Evolutionary conservation across 169 alveolate species (phyloP), one percentile per base, ranked within the genome.

Genomic region (Cryptosporidium canis): DNA sequence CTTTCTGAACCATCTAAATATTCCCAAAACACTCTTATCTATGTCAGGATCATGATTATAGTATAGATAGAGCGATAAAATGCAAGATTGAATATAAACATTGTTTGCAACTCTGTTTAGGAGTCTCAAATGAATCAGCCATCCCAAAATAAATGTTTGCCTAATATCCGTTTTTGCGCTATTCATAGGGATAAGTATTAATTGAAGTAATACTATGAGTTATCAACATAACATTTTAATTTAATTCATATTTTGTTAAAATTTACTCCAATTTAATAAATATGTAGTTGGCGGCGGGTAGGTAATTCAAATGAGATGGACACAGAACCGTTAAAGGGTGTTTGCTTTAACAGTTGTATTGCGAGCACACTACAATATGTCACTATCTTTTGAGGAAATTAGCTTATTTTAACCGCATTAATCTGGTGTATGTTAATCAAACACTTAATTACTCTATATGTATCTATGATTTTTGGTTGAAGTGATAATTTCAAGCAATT

Each of bases 1-100:
- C 33, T 58, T 61, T 77, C 87, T 55, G 41, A 77, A 77, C 87
- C 87, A 77, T n/a, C 24, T 24, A 58, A 58, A 77, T 27, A 77
- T 39, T 41, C 35, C 63, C 27, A 8, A 58, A 39, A 61, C 21
- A 41, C 48, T 37, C 24, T 58, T 18, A 5, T n/a, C n/a, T 56
- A 33, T 43, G 27, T 61, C 18, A 35, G 9, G 11, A 16, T 18
- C 53, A 8, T 33, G 44, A 61, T 58, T 35, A 53, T 61, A 58
- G 21, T 43, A 77, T 29, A 77, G 21, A 58, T 58, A 77, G 6
- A 77, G 33, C 4, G 87, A 77, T 63, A 77, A 37, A 1, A 77
- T 77, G 55, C 37, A 64, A 24, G 87, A 55, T 61, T 55, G 33
- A 21, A 77, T n/a, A 27, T 27, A 58, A 18, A 61, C 24, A 37